These are phyloP conservation scores for Xylaria sp. DNA, from an alignment of 2,329 filamentous ascomycete genomes.

Conservation along the genomic window DNA sequence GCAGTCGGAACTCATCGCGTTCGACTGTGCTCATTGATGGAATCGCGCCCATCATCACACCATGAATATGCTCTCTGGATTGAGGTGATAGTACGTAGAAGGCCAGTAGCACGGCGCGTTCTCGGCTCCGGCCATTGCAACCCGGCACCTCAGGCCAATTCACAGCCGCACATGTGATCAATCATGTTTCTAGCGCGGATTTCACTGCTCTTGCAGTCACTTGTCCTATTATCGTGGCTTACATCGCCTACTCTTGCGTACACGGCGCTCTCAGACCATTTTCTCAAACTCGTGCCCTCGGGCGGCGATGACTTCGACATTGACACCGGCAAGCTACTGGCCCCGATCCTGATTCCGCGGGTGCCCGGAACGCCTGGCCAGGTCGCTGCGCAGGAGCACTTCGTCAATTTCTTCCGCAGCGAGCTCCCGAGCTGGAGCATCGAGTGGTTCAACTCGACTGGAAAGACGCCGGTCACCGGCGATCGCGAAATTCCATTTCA, in stretches of 20 bases:
- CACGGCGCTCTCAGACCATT: conserved; percentile 69
- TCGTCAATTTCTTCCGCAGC: conserved; percentile 75
- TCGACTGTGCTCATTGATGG: conserved; percentile 3
- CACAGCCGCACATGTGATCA: conserved; percentile 20
- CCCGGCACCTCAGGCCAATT: conserved; percentile 27
- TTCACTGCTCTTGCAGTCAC: conserved; percentile 43
- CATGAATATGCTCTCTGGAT: conserved; percentile 41
- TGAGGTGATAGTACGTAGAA: conserved; percentile 40
- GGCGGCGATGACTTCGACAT: conserved; percentile 77
- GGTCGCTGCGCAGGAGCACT: conserved; percentile 73
- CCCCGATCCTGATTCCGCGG: conserved; percentile 78
- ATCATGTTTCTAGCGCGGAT: conserved; percentile 27
- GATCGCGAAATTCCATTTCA: conserved; percentile 75
- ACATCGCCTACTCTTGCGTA: conserved; percentile 48
- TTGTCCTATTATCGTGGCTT: conserved; percentile 45
- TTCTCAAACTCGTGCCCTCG: conserved; percentile 70
- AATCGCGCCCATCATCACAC: conserved; percentile 26
- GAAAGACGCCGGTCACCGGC: conserved; percentile 73
- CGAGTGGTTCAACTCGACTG: conserved; percentile 79
- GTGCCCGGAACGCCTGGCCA: conserved; percentile 80
- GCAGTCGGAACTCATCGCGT: not conserved
- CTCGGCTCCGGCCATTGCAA: conserved; percentile 20
- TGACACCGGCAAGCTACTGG: conserved; percentile 74
- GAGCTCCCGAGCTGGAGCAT: conserved; percentile 77
- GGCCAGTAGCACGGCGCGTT: conserved; percentile 23